Evolutionary conservation across 116 monocot genomes (phyloP).

Genomic region (Posidonia oceanica): DNA sequence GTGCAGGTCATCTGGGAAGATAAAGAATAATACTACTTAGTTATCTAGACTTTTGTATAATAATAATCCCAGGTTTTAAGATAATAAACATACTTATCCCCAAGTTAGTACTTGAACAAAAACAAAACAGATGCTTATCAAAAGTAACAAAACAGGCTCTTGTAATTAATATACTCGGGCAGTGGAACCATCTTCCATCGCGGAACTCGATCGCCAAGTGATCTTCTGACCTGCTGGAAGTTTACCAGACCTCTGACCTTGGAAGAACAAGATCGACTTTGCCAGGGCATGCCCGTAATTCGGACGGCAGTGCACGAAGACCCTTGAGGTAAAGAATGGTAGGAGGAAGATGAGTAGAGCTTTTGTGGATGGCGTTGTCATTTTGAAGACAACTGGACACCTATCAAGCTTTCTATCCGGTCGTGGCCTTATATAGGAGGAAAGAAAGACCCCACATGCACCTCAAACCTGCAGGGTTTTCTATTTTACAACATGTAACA

Average conservation of each 20-base stretch:
- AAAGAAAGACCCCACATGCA: no score
- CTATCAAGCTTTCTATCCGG: no score
- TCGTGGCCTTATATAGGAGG: no score
- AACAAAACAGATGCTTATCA: background rate
- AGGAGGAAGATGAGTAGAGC: background rate
- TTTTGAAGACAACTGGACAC: no score
- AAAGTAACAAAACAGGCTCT: background rate
- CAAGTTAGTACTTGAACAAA: no score
- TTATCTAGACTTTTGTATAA: no score
- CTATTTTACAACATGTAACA: no score
- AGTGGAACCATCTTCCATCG: conserved; percentile 35
- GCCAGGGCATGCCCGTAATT: conserved; percentile 43
- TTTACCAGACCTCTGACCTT: conserved; percentile 69
- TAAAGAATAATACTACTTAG: no score
- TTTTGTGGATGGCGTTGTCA: background rate
- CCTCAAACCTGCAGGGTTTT: no score
- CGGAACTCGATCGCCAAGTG: conserved; percentile 56
- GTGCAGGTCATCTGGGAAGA: no score
- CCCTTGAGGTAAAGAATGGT: background rate
- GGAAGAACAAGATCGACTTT: conserved; percentile 70
- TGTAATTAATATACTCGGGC: conserved; percentile 19
- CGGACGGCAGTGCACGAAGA: background rate
- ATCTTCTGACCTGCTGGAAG: conserved; percentile 38
- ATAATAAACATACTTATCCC: no score
- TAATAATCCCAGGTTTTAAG: no score